phyloP scores from a whole-genome alignment of 495 filamentous ascomycete species.

The Hyaloscypha hepaticicola region DNA sequence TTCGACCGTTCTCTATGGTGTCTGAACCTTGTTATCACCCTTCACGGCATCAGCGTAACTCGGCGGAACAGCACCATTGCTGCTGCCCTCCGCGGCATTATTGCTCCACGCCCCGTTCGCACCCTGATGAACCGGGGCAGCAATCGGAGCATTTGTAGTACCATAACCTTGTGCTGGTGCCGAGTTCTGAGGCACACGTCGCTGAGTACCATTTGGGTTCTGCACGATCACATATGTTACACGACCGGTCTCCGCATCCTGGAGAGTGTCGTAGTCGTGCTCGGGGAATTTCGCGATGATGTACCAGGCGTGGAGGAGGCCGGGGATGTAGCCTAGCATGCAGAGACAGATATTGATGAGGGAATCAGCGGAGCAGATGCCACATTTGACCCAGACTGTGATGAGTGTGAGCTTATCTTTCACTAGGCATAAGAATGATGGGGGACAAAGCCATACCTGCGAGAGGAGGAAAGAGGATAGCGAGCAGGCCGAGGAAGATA shows the following conservation, averaged over 20 bases:
- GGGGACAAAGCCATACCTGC: slow-evolving; percentile 62
- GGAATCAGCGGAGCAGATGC: slow-evolving; percentile 89
- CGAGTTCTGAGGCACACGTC: slow-evolving; percentile 19
- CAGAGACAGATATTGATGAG: slow-evolving; percentile 94
- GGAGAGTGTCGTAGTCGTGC: slow-evolving; percentile 60
- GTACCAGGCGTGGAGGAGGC: slow-evolving; percentile 95
- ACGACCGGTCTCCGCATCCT: slow-evolving; percentile 55
- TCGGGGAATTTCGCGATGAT: slow-evolving; percentile 93
- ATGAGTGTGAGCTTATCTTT: slow-evolving; percentile 28
- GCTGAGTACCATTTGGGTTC: slow-evolving; percentile 25
- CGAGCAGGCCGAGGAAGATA: slow-evolving; percentile 83
- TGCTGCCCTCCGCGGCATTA: slow-evolving; percentile 27
- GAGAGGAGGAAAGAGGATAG: slow-evolving; percentile 91
- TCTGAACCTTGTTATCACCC: slow-evolving; percentile 88
- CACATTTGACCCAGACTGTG: slow-evolving; percentile 91
- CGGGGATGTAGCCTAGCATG: slow-evolving; percentile 83
- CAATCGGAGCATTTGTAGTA: slow-evolving; percentile 28
- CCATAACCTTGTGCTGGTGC: slow-evolving; percentile 24
- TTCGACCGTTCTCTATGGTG: slow-evolving; percentile 27
- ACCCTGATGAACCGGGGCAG: slow-evolving; percentile 29
- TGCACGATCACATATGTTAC: slow-evolving; percentile 72
- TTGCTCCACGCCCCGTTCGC: slow-evolving; percentile 29
- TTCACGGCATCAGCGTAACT: slow-evolving; percentile 49
- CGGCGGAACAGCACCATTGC: slow-evolving; percentile 28
- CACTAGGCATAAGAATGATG: slow-evolving; percentile 2